A percentile compares a stretch with the other conserved stretches of the same genome.
Conservation (phyloP, 2,329 filamentous ascomycete genomes). For the Lecanicillium sp. region DNA sequence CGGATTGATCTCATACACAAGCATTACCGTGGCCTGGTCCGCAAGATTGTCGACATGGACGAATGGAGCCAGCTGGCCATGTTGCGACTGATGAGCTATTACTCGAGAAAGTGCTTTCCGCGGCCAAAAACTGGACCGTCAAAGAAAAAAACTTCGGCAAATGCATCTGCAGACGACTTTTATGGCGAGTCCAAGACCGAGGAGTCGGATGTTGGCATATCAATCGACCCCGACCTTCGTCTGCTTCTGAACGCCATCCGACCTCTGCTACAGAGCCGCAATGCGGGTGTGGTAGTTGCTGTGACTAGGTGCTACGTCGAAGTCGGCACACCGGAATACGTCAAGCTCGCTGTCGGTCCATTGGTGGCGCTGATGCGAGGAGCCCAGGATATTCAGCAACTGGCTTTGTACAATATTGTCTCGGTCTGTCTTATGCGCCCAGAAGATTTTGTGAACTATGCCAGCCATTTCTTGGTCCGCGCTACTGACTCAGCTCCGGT, state of each 20-base stretch:
- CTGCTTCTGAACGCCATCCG: slow-evolving; percentile 73
- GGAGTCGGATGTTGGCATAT: slow-evolving; percentile 46
- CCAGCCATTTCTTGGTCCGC: slow-evolving; percentile 82
- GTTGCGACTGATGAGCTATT: slow-evolving; percentile 73
- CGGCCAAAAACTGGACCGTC: slow-evolving; percentile 52
- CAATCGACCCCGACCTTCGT: slow-evolving; percentile 76
- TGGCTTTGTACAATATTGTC: slow-evolving; percentile 90
- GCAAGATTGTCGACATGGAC: slow-evolving; percentile 96
- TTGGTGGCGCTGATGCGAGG: slow-evolving; percentile 79
- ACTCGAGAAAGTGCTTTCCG: slow-evolving; percentile 84
- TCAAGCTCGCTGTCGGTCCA: slow-evolving; percentile 71
- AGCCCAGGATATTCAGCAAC: slow-evolving; percentile 79
- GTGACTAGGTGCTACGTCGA: slow-evolving; percentile 81
- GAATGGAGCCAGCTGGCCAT: slow-evolving; percentile 93
- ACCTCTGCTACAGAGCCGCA: slow-evolving; percentile 85
- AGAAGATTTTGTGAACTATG: slow-evolving; percentile 77
- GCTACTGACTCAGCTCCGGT: slow-evolving; percentile 73
- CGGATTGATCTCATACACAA: slow-evolving; percentile 83
- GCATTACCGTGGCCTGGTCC: slow-evolving; percentile 78
- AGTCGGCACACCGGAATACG: slow-evolving; percentile 72
- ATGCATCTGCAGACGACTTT: slow-evolving; percentile 59
- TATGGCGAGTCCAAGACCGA: slow-evolving; percentile 61
- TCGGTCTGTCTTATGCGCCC: slow-evolving; percentile 78
- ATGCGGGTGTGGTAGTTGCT: slow-evolving; percentile 84
- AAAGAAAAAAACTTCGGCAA: slow-evolving; percentile 26